phyloP scores from a whole-genome alignment of 768 basidiomycete species.

The Coprinellus micaceus region DNA sequence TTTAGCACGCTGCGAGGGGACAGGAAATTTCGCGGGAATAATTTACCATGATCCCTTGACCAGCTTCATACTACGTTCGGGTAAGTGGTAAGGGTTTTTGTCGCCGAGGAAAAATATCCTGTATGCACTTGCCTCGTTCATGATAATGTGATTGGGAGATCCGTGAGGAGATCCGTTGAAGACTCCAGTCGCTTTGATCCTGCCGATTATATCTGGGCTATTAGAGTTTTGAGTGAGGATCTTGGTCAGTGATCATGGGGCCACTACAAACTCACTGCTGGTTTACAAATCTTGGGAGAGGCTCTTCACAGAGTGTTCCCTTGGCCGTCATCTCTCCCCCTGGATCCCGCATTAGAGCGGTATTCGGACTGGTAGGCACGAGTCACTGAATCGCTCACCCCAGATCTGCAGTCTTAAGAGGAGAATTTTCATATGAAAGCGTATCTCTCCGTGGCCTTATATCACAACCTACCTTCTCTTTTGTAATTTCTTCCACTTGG shows the following conservation, averaged over 20 bases:
- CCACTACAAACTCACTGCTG: slow-evolving; percentile 48
- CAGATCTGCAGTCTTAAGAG: slow-evolving; percentile 62
- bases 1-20: neutral
- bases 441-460: slow-evolving; percentile 4
- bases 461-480: slow-evolving; percentile 57
- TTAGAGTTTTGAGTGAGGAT: neutral
- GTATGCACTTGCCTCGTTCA: slow-evolving; percentile 65
- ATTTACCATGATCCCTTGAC: slow-evolving; percentile 87
- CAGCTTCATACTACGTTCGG: slow-evolving; percentile 64
- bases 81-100: neutral
- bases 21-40: slow-evolving; percentile 16
- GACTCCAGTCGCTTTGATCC: slow-evolving; percentile 60
- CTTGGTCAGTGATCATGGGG: slow-evolving; percentile 1
- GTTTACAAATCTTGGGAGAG: slow-evolving; percentile 67
- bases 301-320: slow-evolving; percentile 62
- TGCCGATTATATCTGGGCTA: slow-evolving; percentile 75
- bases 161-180: slow-evolving; percentile 64
- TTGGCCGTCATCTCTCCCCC: slow-evolving; percentile 74
- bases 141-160: slow-evolving; percentile 82
- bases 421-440: neutral
- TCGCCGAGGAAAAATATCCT: neutral
- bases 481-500: slow-evolving; percentile 74
- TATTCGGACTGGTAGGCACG: neutral
- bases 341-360: slow-evolving; percentile 21
- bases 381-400: slow-evolving; percentile 49